These are phyloP conservation scores for Neodidymelliopsis sp. DNA, from an alignment of 2,329 filamentous ascomycete genomes.

Conservation along the genomic window DNA sequence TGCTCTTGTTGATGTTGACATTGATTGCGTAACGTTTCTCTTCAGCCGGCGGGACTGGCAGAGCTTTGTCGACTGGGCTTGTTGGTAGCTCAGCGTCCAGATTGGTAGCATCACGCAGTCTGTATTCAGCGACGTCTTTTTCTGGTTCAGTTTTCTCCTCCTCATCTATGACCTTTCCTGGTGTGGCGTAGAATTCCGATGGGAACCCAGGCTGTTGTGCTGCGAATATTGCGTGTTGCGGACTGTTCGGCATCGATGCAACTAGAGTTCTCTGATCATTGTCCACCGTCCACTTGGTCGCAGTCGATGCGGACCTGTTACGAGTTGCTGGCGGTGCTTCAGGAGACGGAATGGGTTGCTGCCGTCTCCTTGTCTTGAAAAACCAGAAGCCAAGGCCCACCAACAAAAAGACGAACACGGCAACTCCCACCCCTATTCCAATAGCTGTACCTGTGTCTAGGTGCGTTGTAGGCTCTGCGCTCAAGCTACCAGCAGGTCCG, in stretches of 20 bases:
- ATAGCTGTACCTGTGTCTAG: conserved; percentile 33
- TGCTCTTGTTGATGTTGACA: conserved; percentile 40
- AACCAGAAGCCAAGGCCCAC: conserved; percentile 33
- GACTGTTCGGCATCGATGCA: conserved; percentile 34
- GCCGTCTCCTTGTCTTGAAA: conserved; percentile 27
- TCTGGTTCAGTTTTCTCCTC: conserved; percentile 2
- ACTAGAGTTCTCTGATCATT: conserved; percentile 36
- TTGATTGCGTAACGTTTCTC: conserved; percentile 33
- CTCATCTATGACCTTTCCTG: conserved; percentile 11
- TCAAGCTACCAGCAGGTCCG: conserved; percentile 22
- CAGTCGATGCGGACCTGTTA: conserved; percentile 26
- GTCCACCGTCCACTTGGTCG: conserved; percentile 24
- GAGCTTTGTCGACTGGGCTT: conserved; percentile 11
- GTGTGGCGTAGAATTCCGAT: conserved; percentile 23
- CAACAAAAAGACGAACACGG: conserved; percentile 28
- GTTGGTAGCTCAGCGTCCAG: background rate
- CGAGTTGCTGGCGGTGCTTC: conserved; percentile 22
- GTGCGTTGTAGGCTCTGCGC: conserved; percentile 22
- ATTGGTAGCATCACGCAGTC: background rate
- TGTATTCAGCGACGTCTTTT: conserved; percentile 7
- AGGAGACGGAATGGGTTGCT: conserved; percentile 18
- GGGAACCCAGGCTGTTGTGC: conserved; percentile 16
- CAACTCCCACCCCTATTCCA: conserved; percentile 39
- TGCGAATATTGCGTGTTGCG: conserved; percentile 26
- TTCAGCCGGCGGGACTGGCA: conserved; percentile 27